phyloP scores from a whole-genome alignment of 192 early-diverging fungal genomes.

The Mortierella hygrophila region DNA sequence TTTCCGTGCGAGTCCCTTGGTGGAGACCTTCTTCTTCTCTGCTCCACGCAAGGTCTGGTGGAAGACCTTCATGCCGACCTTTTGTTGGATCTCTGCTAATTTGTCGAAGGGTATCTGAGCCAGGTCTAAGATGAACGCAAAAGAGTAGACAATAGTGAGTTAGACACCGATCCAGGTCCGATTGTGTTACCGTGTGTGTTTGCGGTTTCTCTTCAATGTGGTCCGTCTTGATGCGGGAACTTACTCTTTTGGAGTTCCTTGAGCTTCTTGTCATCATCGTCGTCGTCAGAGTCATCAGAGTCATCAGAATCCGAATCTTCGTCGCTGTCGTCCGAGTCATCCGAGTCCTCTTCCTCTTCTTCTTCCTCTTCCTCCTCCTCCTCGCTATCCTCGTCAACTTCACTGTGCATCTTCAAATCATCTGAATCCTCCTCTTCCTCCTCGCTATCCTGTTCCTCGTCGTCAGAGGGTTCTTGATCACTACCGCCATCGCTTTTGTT shows the following conservation, averaged over 20 bases:
- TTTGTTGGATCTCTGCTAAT: slow-evolving; percentile 81
- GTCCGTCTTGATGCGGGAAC: not conserved
- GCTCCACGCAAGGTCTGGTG: slow-evolving; percentile 60
- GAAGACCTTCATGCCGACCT: slow-evolving; percentile 76
- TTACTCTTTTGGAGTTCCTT: slow-evolving; percentile 63
- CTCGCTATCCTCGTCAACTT: slow-evolving; percentile 28
- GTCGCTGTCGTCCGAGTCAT: slow-evolving; percentile 19
- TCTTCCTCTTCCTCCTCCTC: slow-evolving; percentile 30
- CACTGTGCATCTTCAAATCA: not conserved
- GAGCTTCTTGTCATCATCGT: slow-evolving; percentile 61
- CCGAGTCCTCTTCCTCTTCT: slow-evolving; percentile 14
- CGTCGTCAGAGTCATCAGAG: slow-evolving; percentile 54
- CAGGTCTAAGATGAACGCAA: slow-evolving; percentile 57
- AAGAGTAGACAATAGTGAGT: not conserved
- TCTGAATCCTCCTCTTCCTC: slow-evolving; percentile 18
- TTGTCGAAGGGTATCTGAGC: slow-evolving; percentile 87
- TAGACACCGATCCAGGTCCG: too few species aligned
- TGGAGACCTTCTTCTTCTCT: slow-evolving; percentile 39
- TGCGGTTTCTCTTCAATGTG: not conserved
- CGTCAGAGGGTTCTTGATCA: slow-evolving; percentile 20
- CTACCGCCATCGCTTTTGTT: slow-evolving; percentile 9
- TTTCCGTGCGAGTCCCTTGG: slow-evolving; percentile 43
- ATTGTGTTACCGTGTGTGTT: too few species aligned
- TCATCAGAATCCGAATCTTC: slow-evolving; percentile 34
- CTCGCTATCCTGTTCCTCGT: slow-evolving; percentile 10